These are phyloP conservation scores for Stephania cephalantha DNA, from an alignment of 164 flowering plant species.

Conservation along the genomic window DNA sequence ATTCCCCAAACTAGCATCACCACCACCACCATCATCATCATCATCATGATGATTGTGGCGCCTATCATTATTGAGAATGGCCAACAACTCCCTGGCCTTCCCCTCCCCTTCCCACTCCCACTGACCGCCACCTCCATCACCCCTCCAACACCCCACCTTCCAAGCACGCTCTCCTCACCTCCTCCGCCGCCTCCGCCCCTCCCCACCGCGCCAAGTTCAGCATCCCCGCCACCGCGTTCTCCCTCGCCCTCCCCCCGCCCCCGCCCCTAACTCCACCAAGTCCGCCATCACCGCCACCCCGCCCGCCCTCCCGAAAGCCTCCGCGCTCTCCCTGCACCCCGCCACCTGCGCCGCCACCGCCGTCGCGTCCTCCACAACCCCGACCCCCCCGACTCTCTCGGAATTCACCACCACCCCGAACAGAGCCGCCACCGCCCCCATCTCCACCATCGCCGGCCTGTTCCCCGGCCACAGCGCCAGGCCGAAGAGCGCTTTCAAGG, in stretches of 20 bases:
- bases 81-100: slow-evolving; percentile 48
- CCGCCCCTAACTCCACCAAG: slow-evolving; percentile 60
- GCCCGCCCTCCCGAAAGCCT: slow-evolving; percentile 50
- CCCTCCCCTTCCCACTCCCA: slow-evolving; percentile 59
- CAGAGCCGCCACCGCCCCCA: slow-evolving; percentile 43
- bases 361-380: slow-evolving; percentile 78
- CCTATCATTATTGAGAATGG: background rate
- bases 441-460: slow-evolving; percentile 45
- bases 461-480: slow-evolving; percentile 55
- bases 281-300: slow-evolving; percentile 71
- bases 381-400: slow-evolving; percentile 38
- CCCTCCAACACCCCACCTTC: slow-evolving; percentile 31
- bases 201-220: slow-evolving; percentile 64
- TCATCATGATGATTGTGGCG: no score
- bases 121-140: slow-evolving; percentile 46
- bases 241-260: slow-evolving; percentile 49
- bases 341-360: slow-evolving; percentile 96
- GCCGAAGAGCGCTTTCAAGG: slow-evolving; percentile 73
- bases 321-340: slow-evolving; percentile 68
- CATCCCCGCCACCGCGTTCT: slow-evolving; percentile 76
- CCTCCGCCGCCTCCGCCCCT: slow-evolving; percentile 35
- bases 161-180: slow-evolving; percentile 32
- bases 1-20: background rate
- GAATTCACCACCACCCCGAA: slow-evolving; percentile 42
- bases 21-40: no score